phyloP scores from a whole-genome alignment of 1,284 basidiomycete species.

The Ganoderma meredithae region DNA sequence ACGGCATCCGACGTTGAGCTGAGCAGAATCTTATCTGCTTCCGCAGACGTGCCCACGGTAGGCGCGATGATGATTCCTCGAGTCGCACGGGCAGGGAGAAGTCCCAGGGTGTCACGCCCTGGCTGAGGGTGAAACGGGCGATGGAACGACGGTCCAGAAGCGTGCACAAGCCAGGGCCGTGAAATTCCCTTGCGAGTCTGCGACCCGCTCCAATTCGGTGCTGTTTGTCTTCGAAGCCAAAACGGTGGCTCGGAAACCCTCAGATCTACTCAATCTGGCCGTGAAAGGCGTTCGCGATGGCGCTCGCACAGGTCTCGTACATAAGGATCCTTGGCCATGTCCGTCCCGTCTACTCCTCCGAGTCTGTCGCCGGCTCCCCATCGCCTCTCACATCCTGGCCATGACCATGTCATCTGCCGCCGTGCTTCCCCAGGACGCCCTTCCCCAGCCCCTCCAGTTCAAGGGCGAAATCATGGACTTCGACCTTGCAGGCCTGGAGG shows the following conservation, averaged over 20 bases:
- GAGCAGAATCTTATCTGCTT: slow-evolving; percentile 40
- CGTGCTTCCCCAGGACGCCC: slow-evolving; percentile 34
- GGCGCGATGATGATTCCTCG: slow-evolving; percentile 29
- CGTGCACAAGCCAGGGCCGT: slow-evolving; percentile 36
- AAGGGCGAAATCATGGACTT: slow-evolving; percentile 74
- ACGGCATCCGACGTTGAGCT: slow-evolving; percentile 38
- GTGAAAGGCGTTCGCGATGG: slow-evolving; percentile 35
- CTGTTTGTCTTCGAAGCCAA: slow-evolving; percentile 35
- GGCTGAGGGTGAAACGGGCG: slow-evolving; percentile 30
- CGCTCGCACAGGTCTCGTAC: slow-evolving; percentile 34
- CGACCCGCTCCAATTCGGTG: slow-evolving; percentile 35
- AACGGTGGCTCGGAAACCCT: slow-evolving; percentile 33
- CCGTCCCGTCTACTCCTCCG: slow-evolving; percentile 32
- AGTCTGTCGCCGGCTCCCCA: slow-evolving; percentile 23
- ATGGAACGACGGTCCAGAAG: slow-evolving; percentile 38
- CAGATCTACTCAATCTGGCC: slow-evolving; percentile 37
- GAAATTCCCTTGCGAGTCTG: slow-evolving; percentile 25
- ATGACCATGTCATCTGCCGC: slow-evolving; percentile 46
- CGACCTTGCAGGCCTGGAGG: slow-evolving; percentile 66
- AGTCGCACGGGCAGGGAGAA: slow-evolving; percentile 33
- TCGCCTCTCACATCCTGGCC: slow-evolving; percentile 28
- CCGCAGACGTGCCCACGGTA: slow-evolving; percentile 30
- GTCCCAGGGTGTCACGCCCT: slow-evolving; percentile 34
- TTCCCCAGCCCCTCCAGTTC: slow-evolving; percentile 52
- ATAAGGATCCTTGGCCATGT: slow-evolving; percentile 35